These are phyloP conservation scores for Lepiota subincarnata DNA, from an alignment of 768 basidiomycete species.

Conservation along the genomic window DNA sequence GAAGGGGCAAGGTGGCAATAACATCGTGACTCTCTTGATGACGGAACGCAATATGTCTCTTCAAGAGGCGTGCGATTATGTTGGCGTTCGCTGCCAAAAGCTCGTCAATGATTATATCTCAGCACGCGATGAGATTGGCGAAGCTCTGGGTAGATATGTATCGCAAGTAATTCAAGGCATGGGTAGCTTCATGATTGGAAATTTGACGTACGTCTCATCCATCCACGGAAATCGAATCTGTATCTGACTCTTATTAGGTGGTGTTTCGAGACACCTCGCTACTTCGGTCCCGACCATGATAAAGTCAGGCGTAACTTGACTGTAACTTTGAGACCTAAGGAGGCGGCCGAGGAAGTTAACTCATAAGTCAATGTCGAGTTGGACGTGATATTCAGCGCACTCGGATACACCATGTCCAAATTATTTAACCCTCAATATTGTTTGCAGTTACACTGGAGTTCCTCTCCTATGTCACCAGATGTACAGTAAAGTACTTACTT, in stretches of 20 bases:
- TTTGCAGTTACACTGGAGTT: too few relatives aligned
- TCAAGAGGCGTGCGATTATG: slow-evolving; percentile 55
- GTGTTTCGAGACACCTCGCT: slow-evolving; percentile 66
- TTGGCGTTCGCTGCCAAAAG: slow-evolving; percentile 44
- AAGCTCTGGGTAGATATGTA: slow-evolving; percentile 41
- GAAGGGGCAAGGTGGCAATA: slow-evolving; percentile 56
- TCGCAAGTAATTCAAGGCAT: slow-evolving; percentile 49
- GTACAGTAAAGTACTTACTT: too few relatives aligned
- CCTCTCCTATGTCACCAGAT: too few relatives aligned
- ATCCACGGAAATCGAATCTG: too few relatives aligned
- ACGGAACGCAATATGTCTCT: slow-evolving; percentile 44
- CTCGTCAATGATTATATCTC: slow-evolving; percentile 47
- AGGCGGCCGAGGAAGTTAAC: too few relatives aligned
- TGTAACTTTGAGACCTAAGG: too few relatives aligned
- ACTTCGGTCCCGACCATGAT: slow-evolving; percentile 51
- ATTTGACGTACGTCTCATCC: slow-evolving; percentile 40
- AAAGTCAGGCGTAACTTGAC: too few relatives aligned
- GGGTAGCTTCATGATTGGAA: slow-evolving; percentile 58
- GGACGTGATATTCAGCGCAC: too few relatives aligned
- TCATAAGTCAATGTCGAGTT: too few relatives aligned
- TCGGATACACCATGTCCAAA: too few relatives aligned
- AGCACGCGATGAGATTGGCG: slow-evolving; percentile 44
- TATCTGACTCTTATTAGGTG: slow-evolving; percentile 31
- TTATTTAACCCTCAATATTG: too few relatives aligned
- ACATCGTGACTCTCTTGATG: slow-evolving; percentile 62